Evolutionary conservation across 768 basidiomycete genomes (phyloP).

Genomic region (Stropharia rugosoannulata): DNA sequence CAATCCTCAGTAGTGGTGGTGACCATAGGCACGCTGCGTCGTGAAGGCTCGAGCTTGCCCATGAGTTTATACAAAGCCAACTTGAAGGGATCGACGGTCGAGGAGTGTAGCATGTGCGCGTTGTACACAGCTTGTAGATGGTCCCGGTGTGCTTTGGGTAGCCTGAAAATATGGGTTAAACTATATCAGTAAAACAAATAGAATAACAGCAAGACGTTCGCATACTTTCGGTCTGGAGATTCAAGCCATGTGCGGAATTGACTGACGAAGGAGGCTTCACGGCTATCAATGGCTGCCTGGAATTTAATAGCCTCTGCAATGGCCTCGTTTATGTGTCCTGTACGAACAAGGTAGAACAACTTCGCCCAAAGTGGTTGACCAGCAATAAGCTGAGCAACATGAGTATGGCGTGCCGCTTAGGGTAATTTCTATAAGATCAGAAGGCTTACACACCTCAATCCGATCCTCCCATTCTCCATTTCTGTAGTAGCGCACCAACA

Average conservation of each 20-base stretch:
- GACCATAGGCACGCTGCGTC: constrained; percentile 78
- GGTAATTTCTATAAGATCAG: neutral
- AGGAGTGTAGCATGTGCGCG: constrained; percentile 86
- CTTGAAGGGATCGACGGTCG: constrained; percentile 92
- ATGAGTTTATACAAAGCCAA: constrained; percentile 94
- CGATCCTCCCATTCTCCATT: constrained; percentile 85
- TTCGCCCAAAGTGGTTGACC: constrained; percentile 93
- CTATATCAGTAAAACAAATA: neutral
- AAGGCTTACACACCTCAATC: constrained; percentile 66
- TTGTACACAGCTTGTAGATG: constrained; percentile 81
- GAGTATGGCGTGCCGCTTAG: neutral
- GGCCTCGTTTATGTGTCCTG: constrained; percentile 81
- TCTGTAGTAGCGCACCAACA: constrained; percentile 76
- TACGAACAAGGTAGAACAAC: constrained; percentile 88
- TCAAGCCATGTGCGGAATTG: constrained; percentile 85
- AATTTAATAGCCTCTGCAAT: constrained; percentile 70
- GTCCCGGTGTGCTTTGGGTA: constrained; percentile 75
- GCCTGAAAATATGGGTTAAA: constrained; percentile 31
- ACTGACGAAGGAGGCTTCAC: constrained; percentile 80
- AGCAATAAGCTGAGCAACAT: constrained; percentile 63
- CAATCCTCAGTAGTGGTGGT: constrained; percentile 96
- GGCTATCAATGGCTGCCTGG: constrained; percentile 69
- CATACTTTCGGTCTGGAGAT: constrained; percentile 74
- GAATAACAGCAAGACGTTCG: constrained; percentile 1
- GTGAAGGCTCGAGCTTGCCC: constrained; percentile 83